Percentiles rank a stretch among this genome's conserved stretches.
Conservation (phyloP, 306 rosid genomes). For the Begonia loranthoides region DNA sequence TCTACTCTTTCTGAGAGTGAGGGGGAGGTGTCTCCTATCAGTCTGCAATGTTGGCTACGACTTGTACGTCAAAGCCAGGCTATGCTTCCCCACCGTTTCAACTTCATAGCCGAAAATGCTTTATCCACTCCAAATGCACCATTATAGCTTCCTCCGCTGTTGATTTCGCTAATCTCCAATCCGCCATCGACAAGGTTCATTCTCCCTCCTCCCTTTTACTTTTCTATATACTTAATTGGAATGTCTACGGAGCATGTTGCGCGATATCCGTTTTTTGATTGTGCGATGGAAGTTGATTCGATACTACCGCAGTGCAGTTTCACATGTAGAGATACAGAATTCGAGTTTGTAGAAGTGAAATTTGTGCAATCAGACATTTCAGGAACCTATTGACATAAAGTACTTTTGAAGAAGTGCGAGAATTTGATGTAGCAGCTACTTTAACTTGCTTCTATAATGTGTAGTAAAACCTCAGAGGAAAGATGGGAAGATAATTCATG, state of each 20-base stretch:
- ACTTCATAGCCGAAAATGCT: constrained; percentile 6
- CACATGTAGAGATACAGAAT: background rate
- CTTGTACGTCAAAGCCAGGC: constrained; percentile 1
- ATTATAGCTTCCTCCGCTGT: constrained; percentile 52
- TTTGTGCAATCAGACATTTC: background rate
- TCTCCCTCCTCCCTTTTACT: background rate
- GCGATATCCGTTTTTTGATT: background rate
- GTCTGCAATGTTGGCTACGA: background rate
- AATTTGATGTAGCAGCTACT: too few species aligned
- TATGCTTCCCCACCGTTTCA: background rate
- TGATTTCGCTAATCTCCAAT: constrained; percentile 57
- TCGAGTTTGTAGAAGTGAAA: background rate
- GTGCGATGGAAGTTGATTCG: too few species aligned
- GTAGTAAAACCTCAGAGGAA: too few species aligned
- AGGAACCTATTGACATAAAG: too few species aligned
- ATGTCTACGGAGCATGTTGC: background rate
- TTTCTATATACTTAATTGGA: background rate
- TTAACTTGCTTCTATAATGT: too few species aligned
- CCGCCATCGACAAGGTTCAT: constrained; percentile 67
- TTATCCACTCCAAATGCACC: constrained; percentile 18
- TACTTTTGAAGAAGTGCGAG: too few species aligned
- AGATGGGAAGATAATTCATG: too few species aligned
- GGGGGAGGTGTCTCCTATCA: too few species aligned
- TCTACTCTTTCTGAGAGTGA: too few species aligned
- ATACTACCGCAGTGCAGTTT: too few species aligned